A percentile compares a stretch with the other conserved stretches of the same genome.
Evolutionary conservation across 2,329 filamentous ascomycete genomes (phyloP).

Genomic region (Colletotrichum destructivum): DNA sequence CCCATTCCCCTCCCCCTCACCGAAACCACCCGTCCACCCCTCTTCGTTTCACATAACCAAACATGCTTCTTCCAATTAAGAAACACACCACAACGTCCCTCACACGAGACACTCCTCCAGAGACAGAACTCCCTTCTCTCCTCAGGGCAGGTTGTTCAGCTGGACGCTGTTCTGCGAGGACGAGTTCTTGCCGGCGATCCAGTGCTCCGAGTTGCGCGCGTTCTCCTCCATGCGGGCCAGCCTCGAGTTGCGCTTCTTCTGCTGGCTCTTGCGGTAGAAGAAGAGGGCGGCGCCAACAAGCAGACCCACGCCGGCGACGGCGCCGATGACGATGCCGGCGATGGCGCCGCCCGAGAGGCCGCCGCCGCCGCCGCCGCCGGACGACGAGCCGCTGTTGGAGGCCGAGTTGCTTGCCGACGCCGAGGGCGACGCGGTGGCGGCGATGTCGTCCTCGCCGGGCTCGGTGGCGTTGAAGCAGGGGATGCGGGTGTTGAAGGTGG

Average conservation of each 20-base stretch:
- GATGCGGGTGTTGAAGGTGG: conserved; percentile 46
- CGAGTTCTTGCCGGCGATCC: conserved; percentile 28
- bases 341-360: conserved; percentile 34
- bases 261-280: conserved; percentile 36
- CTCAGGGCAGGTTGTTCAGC: conserved; percentile 19
- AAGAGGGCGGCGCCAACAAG: conserved; percentile 30
- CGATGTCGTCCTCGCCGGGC: conserved; percentile 45
- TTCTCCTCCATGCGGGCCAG: conserved; percentile 38
- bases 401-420: conserved; percentile 34
- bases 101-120: too few species aligned
- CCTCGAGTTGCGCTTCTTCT: conserved; percentile 41
- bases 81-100: too few species aligned
- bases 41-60: neutral
- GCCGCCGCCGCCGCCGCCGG: neutral
- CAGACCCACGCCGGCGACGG: conserved; percentile 33
- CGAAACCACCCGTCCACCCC: too few species aligned
- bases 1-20: neutral
- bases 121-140: too few species aligned
- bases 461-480: conserved; percentile 56
- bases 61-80: neutral
- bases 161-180: conserved; percentile 36
- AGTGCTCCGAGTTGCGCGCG: conserved; percentile 32
- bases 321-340: conserved; percentile 39
- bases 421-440: conserved; percentile 38
- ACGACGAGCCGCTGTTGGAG: neutral